A percentile compares a stretch with the other conserved stretches of the same genome.
Evolutionary conservation across 2,329 filamentous ascomycete species (phyloP).

Genomic region (Elsinoe ampelina): DNA sequence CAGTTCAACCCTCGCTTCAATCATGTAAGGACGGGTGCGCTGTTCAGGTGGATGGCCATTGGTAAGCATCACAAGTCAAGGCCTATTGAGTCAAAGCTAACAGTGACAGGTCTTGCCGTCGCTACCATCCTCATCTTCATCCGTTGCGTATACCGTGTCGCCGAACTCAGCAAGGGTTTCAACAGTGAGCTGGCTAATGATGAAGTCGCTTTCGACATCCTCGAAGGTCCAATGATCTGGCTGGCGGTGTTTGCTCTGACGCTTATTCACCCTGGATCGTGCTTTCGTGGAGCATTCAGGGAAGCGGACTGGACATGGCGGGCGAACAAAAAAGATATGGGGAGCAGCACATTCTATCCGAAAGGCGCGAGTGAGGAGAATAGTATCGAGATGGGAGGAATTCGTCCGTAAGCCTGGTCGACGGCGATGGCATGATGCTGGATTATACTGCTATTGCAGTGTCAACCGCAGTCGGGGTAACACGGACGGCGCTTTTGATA

Average conservation of each 20-base stretch:
- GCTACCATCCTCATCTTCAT: slow-evolving; percentile 39
- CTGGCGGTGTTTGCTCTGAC: slow-evolving; percentile 36
- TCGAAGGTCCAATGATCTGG: slow-evolving; percentile 44
- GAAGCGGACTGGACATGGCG: slow-evolving; percentile 16
- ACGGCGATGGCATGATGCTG: no score
- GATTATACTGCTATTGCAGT: no score
- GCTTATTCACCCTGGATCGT: slow-evolving; percentile 36
- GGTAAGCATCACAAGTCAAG: neutral
- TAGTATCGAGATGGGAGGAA: neutral
- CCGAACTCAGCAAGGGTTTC: slow-evolving; percentile 42
- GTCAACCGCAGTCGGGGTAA: no score
- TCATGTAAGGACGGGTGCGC: slow-evolving; percentile 9
- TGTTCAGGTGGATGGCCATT: slow-evolving; percentile 14
- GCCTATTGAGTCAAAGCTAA: neutral
- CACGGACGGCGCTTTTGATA: no score
- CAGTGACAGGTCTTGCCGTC: slow-evolving; percentile 22
- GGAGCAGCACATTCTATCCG: neutral
- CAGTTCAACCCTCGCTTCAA: slow-evolving; percentile 6
- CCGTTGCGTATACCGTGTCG: slow-evolving; percentile 42
- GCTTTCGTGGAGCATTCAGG: slow-evolving; percentile 13
- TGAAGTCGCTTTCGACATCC: slow-evolving; percentile 36
- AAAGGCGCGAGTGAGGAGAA: neutral
- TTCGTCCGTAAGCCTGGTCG: neutral
- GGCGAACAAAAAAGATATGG: neutral
- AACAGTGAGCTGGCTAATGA: slow-evolving; percentile 36